Conservation (phyloP, 1,284 basidiomycete species). For the Microbotryum saponariae region DNA sequence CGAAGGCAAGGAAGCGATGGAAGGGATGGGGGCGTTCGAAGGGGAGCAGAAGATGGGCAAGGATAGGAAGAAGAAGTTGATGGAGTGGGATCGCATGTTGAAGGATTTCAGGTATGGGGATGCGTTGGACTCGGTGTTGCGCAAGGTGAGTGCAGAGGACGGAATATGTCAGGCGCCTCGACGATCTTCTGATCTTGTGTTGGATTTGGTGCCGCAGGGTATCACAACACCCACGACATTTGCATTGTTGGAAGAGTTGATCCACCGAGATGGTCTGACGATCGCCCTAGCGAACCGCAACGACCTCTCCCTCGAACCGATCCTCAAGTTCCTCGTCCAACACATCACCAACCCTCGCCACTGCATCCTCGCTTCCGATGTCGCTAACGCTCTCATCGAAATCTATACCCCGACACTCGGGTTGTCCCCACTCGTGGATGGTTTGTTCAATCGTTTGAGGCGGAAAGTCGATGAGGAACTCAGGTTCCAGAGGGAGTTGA, state of each 20-base stretch:
- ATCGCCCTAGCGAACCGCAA: constrained; percentile 83
- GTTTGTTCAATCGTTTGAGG: constrained; percentile 71
- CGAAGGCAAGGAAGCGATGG: constrained; percentile 27
- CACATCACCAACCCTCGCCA: constrained; percentile 86
- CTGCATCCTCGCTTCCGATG: constrained; percentile 76
- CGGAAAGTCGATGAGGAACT: constrained; percentile 79
- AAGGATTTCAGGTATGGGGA: constrained; percentile 93
- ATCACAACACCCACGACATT: constrained; percentile 79
- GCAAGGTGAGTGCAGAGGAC: constrained; percentile 53
- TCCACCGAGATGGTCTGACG: constrained; percentile 81
- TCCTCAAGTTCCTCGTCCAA: constrained; percentile 74
- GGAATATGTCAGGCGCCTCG: neutral
- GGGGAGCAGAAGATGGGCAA: constrained; percentile 39
- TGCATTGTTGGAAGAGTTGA: constrained; percentile 84
- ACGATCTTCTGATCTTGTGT: neutral
- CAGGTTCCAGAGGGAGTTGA: constrained; percentile 79
- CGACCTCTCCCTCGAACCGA: constrained; percentile 86
- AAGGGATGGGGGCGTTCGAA: constrained; percentile 28
- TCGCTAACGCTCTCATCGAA: constrained; percentile 74
- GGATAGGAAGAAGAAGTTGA: constrained; percentile 62
- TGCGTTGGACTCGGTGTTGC: constrained; percentile 80
- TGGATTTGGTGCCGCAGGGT: constrained; percentile 45
- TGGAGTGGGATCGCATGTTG: constrained; percentile 80
- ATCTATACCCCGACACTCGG: constrained; percentile 86
- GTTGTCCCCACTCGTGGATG: constrained; percentile 86